Evolutionary conservation across 2,329 filamentous ascomycete species (phyloP), one percentile per base, ranked within the genome.

Genomic region (Ophiognomonia clavigignenti-juglandacearum): DNA sequence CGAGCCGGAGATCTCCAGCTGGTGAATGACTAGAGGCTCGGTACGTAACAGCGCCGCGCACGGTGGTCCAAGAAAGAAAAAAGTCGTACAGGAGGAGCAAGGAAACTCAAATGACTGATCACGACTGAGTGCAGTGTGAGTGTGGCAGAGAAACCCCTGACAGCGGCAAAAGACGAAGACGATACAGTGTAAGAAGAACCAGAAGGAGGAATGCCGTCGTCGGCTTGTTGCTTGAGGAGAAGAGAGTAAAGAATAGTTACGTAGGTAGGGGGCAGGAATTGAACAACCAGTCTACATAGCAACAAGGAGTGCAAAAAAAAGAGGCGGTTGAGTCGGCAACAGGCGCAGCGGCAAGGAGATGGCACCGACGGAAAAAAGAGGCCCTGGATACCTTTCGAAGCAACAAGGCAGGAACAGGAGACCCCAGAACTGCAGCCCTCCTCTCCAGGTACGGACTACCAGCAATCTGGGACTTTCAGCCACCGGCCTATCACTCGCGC

Each of bases 261-360:
- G n/a, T n/a, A n/a, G n/a, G n/a, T n/a, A n/a, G n/a, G n/a, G n/a
- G n/a, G n/a, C n/a, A n/a, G n/a, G n/a, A n/a, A n/a, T n/a, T n/a
- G n/a, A n/a, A n/a, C n/a, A n/a, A n/a, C n/a, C n/a, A n/a, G n/a
- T n/a, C n/a, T n/a, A n/a, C n/a, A n/a, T n/a, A n/a, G n/a, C n/a
- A n/a, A n/a, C 10, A n/a, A 31, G 4, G 31, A 34, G 31, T 34
- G 43, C 44, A 29, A 46, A 39, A 18, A 45, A 51, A 51, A 42
- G 48, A 44, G 42, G 43, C 46, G 52, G 54, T 54, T 58, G 53
- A 36, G 16, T 36, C 34, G 34, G 34, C 34, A 36, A 36, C 34
- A 9, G 14, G n/a, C 14, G 31, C 29, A 16, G 16, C 34, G 34
- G 34, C 34, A 20, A 36, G 34, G 16, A 16, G 16, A 8, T 18